A percentile compares a stretch with the other conserved stretches of the same genome.
Evolutionary conservation across 352 stramenopile species (phyloP).

Genomic region (Albugo laibachii): DNA sequence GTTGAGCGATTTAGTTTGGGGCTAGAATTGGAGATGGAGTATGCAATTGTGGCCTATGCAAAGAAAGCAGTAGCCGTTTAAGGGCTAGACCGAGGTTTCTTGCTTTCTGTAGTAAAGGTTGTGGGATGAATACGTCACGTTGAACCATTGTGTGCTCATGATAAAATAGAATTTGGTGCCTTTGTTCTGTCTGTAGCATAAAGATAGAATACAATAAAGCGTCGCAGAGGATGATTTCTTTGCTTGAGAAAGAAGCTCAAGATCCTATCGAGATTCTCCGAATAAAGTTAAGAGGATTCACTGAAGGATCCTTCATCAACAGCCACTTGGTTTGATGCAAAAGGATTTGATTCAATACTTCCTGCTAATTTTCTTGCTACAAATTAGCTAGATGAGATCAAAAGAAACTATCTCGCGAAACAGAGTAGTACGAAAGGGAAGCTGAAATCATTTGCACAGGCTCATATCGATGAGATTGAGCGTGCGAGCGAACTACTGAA

Average conservation of each 20-base stretch:
- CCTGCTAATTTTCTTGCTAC: neutral
- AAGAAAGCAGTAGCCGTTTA: too few species aligned
- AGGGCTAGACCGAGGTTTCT: too few species aligned
- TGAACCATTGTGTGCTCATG: too few species aligned
- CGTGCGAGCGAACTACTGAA: conserved; percentile 47
- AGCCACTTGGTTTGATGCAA: conserved; percentile 30
- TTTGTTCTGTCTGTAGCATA: too few species aligned
- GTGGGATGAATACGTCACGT: too few species aligned
- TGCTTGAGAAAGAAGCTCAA: conserved; percentile 66
- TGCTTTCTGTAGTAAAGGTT: too few species aligned
- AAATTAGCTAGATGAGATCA: conserved; percentile 60
- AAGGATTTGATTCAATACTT: neutral
- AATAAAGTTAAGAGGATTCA: conserved; percentile 66
- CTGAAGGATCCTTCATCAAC: conserved; percentile 61
- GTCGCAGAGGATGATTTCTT: conserved; percentile 30
- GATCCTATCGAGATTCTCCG: conserved; percentile 67
- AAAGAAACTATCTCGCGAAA: conserved; percentile 51
- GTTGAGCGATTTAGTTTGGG: too few species aligned
- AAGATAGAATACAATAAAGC: neutral
- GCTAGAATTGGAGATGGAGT: too few species aligned
- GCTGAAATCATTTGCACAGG: conserved; percentile 45
- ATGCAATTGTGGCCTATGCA: too few species aligned
- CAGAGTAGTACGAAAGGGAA: conserved; percentile 56
- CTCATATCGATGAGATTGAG: conserved; percentile 73
- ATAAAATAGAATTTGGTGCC: too few species aligned